Percentiles rank a stretch among this genome's conserved stretches.
These are phyloP conservation scores for Anisodus tanguticus DNA, from an alignment of 257 asterid species.

Conservation along the genomic window DNA sequence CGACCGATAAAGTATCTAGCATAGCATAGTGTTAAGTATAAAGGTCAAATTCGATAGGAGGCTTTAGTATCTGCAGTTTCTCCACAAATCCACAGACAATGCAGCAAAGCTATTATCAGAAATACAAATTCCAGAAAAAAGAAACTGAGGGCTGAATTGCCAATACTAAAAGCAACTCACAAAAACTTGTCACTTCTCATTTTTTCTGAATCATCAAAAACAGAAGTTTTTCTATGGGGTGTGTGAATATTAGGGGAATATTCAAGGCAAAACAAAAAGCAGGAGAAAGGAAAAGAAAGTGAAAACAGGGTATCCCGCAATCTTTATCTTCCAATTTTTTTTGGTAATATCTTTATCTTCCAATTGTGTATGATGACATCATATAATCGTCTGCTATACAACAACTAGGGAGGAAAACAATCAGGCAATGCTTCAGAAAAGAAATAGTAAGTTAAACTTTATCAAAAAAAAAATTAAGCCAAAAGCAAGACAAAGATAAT, in stretches of 20 bases:
- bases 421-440: background rate
- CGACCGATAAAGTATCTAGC: background rate
- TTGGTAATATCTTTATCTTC: background rate
- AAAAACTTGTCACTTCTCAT: background rate
- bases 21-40: background rate
- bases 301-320: background rate
- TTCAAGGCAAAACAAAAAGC: background rate
- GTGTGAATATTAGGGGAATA: background rate
- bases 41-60: background rate
- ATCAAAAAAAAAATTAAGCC: background rate
- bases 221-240: background rate
- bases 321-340: background rate
- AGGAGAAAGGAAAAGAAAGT: background rate
- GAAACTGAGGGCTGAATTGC: background rate
- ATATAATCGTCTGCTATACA: background rate
- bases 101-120: slow-evolving; percentile 18
- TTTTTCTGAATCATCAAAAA: background rate
- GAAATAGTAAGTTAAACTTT: background rate
- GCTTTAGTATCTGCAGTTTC: slow-evolving; percentile 6
- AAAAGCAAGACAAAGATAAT: background rate
- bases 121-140: too few species aligned
- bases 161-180: slow-evolving; percentile 7
- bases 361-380: background rate
- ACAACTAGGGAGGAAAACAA: background rate
- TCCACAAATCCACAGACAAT: background rate